phyloP scores from a whole-genome alignment of 495 filamentous ascomycete genomes.

The Cudoniella acicularis region DNA sequence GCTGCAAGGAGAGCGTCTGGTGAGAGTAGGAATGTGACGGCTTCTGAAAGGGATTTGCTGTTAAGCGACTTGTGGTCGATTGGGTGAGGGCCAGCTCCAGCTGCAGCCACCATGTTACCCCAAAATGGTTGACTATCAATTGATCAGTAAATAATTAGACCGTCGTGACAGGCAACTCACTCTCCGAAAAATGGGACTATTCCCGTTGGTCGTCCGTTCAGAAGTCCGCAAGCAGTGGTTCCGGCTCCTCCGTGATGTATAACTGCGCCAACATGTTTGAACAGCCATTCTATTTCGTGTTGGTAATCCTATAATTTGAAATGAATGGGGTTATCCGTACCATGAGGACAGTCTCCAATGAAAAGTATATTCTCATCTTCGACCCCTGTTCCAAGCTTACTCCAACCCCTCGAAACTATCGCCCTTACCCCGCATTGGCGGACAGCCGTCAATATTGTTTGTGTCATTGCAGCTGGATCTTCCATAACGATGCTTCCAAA shows the following conservation, averaged over 20 bases:
- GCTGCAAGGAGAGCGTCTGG: conserved; percentile 10
- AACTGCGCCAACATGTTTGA: conserved; percentile 56
- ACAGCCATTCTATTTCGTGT: conserved; percentile 48
- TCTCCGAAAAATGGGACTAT: conserved; percentile 68
- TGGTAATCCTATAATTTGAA: no score
- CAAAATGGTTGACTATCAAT: conserved; percentile 47
- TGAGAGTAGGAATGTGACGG: conserved; percentile 21
- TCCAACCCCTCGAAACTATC: conserved; percentile 61
- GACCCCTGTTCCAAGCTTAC: conserved; percentile 45
- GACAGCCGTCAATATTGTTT: conserved; percentile 52
- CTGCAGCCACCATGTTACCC: conserved; percentile 50
- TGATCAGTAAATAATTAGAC: neutral
- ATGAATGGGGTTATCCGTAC: no score
- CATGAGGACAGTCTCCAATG: conserved; percentile 57
- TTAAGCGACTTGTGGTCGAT: conserved; percentile 42
- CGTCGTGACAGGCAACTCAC: conserved; percentile 25
- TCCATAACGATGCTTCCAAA: conserved; percentile 65
- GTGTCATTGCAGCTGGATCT: conserved; percentile 50
- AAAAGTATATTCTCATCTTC: conserved; percentile 48
- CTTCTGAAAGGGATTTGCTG: conserved; percentile 36
- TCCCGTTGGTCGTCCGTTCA: conserved; percentile 52
- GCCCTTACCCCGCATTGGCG: conserved; percentile 45
- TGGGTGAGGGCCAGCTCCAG: conserved; percentile 46
- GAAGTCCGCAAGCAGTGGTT: conserved; percentile 60
- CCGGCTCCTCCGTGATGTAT: conserved; percentile 66